A percentile compares a stretch with the other conserved stretches of the same genome.
Evolutionary conservation across 768 basidiomycete species (phyloP).

Genomic region (Paxillus rubicundulus): DNA sequence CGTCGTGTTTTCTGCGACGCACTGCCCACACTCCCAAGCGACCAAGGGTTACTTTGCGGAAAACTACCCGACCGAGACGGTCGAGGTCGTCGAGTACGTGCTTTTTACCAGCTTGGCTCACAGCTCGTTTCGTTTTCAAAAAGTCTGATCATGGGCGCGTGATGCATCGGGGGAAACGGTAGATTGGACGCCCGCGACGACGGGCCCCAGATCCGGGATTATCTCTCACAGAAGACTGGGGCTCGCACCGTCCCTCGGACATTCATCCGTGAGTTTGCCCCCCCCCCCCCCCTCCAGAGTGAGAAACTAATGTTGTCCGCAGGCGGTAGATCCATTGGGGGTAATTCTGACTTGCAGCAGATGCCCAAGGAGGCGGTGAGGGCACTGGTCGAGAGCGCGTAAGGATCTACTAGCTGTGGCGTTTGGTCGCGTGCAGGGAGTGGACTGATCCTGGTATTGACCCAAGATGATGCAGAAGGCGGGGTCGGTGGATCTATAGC

Average conservation of each 20-base stretch:
- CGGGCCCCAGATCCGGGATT: constrained; percentile 62
- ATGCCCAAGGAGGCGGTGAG: constrained; percentile 1
- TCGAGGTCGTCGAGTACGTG: constrained; percentile 49
- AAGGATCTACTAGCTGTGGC: neutral
- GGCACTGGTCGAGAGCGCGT: constrained; percentile 11
- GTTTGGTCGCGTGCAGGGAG: neutral
- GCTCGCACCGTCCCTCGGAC: constrained; percentile 76
- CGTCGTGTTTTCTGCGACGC: constrained; percentile 58
- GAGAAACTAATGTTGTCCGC: neutral
- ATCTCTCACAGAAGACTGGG: constrained; percentile 59
- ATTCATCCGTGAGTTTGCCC: constrained; percentile 72
- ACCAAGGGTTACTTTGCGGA: constrained; percentile 47
- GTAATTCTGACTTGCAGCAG: constrained; percentile 18
- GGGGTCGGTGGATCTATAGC: neutral
- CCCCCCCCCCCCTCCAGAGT: too few relatives aligned
- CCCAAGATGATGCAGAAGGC: neutral
- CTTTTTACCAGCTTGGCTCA: neutral
- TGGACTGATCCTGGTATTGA: neutral
- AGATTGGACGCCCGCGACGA: constrained; percentile 63
- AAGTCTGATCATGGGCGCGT: too few relatives aligned
- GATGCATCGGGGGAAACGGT: neutral
- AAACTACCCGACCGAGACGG: constrained; percentile 38
- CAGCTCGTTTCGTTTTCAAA: neutral
- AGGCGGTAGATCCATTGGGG: constrained; percentile 20
- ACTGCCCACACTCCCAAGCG: constrained; percentile 49